A percentile compares a stretch with the other conserved stretches of the same genome.
Evolutionary conservation across 1,284 basidiomycete species (phyloP).

Genomic region (Apiotrichum laibachii): DNA sequence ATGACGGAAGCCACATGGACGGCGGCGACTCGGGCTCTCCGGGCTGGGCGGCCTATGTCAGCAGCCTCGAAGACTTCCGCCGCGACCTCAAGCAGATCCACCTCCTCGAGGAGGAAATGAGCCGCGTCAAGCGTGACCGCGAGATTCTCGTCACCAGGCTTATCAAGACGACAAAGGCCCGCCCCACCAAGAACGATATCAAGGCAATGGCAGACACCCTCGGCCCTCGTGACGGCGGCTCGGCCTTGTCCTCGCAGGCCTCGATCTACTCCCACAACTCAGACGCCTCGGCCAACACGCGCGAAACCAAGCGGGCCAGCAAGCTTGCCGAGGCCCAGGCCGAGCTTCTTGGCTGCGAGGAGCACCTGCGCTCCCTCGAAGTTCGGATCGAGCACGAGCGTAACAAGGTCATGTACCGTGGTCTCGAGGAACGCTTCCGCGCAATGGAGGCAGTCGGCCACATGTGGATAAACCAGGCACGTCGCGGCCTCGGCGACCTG

Average conservation of each 20-base stretch:
- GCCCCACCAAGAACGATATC: constrained; percentile 48
- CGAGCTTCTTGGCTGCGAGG: constrained; percentile 51
- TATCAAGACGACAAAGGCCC: constrained; percentile 50
- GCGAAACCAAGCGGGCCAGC: constrained; percentile 43
- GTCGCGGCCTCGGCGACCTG: constrained; percentile 46
- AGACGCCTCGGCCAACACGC: constrained; percentile 33
- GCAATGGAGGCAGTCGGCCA: constrained; percentile 50
- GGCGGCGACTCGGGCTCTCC: constrained; percentile 28
- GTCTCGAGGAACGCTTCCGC: constrained; percentile 49
- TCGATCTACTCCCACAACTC: constrained; percentile 33
- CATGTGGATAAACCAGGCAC: constrained; percentile 51
- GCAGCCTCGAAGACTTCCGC: constrained; percentile 46
- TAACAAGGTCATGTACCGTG: constrained; percentile 51
- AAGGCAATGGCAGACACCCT: constrained; percentile 35
- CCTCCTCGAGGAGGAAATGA: constrained; percentile 50
- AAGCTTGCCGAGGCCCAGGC: constrained; percentile 51
- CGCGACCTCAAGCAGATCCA: constrained; percentile 52
- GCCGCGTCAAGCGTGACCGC: constrained; percentile 48
- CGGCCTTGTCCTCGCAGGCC: constrained; percentile 29
- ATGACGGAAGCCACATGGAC: not conserved
- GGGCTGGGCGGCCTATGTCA: constrained; percentile 49
- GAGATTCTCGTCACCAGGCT: constrained; percentile 50
- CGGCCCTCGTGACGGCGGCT: constrained; percentile 7
- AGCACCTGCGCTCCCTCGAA: constrained; percentile 48
- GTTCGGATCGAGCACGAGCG: constrained; percentile 49